phyloP scores from a whole-genome alignment of 352 stramenopile genomes.

The Phytophthora megakarya region DNA sequence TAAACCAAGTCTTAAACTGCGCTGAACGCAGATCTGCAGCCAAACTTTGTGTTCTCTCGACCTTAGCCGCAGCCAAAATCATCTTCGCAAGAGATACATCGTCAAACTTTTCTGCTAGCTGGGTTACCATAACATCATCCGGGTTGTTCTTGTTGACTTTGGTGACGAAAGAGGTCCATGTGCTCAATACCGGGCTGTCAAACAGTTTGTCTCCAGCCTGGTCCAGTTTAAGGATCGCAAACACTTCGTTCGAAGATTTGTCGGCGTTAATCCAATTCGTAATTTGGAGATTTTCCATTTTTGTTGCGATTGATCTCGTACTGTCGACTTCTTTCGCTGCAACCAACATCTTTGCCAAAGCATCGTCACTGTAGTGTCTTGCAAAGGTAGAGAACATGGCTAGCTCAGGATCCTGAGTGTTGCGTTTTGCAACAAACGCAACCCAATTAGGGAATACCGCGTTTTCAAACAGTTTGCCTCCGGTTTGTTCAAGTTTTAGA shows the following conservation, averaged over 20 bases:
- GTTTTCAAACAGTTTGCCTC: slow-evolving; percentile 4
- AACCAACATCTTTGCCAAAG: slow-evolving; percentile 4
- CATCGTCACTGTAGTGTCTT: not conserved
- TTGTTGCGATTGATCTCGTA: not conserved
- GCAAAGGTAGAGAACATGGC: not conserved
- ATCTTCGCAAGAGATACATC: slow-evolving; percentile 14
- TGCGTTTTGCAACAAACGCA: not conserved
- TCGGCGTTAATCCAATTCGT: not conserved
- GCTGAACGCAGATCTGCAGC: not conserved
- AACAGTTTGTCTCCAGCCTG: not conserved
- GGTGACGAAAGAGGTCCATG: not conserved
- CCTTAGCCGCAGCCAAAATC: slow-evolving; percentile 1
- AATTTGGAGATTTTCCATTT: slow-evolving; percentile 1
- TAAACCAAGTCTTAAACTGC: slow-evolving; percentile 2
- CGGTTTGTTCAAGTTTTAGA: not conserved
- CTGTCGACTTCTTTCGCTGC: slow-evolving; percentile 1
- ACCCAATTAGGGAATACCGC: slow-evolving; percentile 4
- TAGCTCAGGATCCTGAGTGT: not conserved
- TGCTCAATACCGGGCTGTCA: not conserved
- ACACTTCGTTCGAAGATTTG: not conserved
- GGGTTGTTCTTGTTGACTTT: slow-evolving; percentile 2
- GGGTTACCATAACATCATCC: not conserved
- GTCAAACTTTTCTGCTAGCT: not conserved
- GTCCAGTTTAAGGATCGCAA: slow-evolving; percentile 5
- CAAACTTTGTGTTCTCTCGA: not conserved